A percentile compares a stretch with the other conserved stretches of the same genome.
These are phyloP conservation scores for Dentipellis sp. DNA, from an alignment of 768 basidiomycete genomes.

Conservation along the genomic window DNA sequence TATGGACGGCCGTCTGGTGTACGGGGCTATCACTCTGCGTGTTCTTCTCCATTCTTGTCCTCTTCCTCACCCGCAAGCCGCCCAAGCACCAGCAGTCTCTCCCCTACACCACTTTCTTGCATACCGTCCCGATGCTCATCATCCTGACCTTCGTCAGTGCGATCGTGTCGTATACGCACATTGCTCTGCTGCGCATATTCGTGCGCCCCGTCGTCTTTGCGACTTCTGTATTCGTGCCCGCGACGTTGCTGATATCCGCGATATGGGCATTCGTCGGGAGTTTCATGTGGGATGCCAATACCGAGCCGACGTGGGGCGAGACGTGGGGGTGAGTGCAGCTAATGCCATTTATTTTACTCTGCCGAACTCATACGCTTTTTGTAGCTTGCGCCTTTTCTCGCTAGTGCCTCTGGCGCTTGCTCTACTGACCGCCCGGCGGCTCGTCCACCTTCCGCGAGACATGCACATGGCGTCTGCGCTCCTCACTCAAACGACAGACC, in stretches of 20 bases:
- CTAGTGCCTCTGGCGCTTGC: conserved; percentile 65
- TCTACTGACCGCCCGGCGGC: conserved; percentile 58
- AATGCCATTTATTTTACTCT: not conserved
- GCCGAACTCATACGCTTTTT: not conserved
- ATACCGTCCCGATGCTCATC: conserved; percentile 69
- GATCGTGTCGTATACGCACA: conserved; percentile 60
- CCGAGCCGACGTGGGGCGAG: conserved; percentile 72
- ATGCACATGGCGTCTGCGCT: conserved; percentile 56
- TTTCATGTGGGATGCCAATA: conserved; percentile 48
- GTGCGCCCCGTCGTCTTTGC: conserved; percentile 77
- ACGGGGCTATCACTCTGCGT: conserved; percentile 49
- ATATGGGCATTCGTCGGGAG: conserved; percentile 79
- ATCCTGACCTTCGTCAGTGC: conserved; percentile 68
- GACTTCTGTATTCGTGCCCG: conserved; percentile 69
- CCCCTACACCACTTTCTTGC: conserved; percentile 65
- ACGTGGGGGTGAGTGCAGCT: conserved; percentile 54
- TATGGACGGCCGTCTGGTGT: conserved; percentile 65
- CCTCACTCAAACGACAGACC: conserved; percentile 52
- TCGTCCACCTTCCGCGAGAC: conserved; percentile 61
- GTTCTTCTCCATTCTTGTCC: conserved; percentile 53
- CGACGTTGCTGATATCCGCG: conserved; percentile 63
- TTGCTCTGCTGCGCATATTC: conserved; percentile 70
- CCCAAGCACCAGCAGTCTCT: conserved; percentile 13
- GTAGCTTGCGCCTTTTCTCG: conserved; percentile 68
- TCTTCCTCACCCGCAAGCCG: conserved; percentile 49